Base-by-base conservation (phyloP, 805 yeast species). In the Saccharomycopsis fibuligera region DNA sequence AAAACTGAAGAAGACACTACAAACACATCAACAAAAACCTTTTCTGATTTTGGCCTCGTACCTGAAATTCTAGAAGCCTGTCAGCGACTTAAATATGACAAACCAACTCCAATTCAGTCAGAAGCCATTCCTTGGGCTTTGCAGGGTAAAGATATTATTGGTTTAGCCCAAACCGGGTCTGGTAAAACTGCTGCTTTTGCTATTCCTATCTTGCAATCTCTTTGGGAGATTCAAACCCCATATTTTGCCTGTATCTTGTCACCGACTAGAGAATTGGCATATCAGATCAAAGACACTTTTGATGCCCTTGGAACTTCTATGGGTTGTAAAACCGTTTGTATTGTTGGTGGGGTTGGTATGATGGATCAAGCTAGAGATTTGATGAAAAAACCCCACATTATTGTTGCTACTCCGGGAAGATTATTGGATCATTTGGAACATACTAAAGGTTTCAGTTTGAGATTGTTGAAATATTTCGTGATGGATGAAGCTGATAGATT, bases 141-240 rank as follows among this genome's bases (percentile, higher is more conserved):
- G 17, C 79, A 83, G 56, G 96, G 96, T 3, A 79, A 88, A 56
- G 99, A 91, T 67, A 83, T 91, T 41, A 89, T 91, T 60, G 99
- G 99, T 12, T 74, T 91, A 54, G 99, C 99, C 0, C 96, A 91
- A 61, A 91, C 99, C 0, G 99, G 99, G 40, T 87, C 96, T 3
- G 99, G 99, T 55, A 91, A 91, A 66, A 93, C 99, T 0, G 99
- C 98, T 0, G 99, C 99, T 0, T 93, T 93, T 72, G 97, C 98
- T 6, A 79, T 93, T 45, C 99, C 99, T 1, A 87, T 93, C 40
- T 72, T 93, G 29, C 97, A 93, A 64, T 81, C 87, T 1, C 71
- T 93, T 43, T 90, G 96, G 88, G 80, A 87, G 48, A 89, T 83
- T 24, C 96, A 91, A 60, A 73, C 83, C 2, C 90, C 96, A 3